Evolutionary conservation across 1,284 basidiomycete genomes (phyloP).

Genomic region (Quambalaria eucalypti): DNA sequence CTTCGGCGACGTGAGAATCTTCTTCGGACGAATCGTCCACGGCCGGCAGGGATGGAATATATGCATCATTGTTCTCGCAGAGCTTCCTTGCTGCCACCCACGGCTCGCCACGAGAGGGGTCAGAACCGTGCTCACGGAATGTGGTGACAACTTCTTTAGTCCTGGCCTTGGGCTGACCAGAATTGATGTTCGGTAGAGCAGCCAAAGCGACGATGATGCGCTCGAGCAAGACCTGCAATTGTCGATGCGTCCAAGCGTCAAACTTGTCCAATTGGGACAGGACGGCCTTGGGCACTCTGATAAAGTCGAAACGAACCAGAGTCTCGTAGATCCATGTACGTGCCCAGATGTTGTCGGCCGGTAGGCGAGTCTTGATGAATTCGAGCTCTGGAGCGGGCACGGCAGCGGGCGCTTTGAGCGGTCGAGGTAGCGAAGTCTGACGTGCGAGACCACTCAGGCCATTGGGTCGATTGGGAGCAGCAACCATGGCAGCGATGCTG

Average conservation of each 20-base stretch:
- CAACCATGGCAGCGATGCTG: too few relatives aligned
- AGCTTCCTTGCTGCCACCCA: slow-evolving; percentile 21
- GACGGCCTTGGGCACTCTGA: slow-evolving; percentile 16
- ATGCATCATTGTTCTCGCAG: slow-evolving; percentile 5
- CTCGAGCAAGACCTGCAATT: slow-evolving; percentile 24
- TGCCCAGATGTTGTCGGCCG: slow-evolving; percentile 24
- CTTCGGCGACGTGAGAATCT: slow-evolving; percentile 3
- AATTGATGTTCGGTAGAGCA: slow-evolving; percentile 21
- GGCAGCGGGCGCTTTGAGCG: slow-evolving; percentile 15
- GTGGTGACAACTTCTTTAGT: slow-evolving; percentile 1
- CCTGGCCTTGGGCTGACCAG: slow-evolving; percentile 4
- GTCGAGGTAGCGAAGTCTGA: slow-evolving; percentile 1
- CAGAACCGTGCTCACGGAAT: slow-evolving; percentile 12
- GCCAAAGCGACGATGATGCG: slow-evolving; percentile 15
- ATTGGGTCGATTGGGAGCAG: too few relatives aligned
- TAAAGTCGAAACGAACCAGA: slow-evolving; percentile 32
- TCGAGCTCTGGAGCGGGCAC: slow-evolving; percentile 16
- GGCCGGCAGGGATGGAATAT: slow-evolving; percentile 7
- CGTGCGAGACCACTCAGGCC: too few relatives aligned
- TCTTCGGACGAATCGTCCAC: slow-evolving; percentile 10
- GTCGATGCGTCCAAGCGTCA: slow-evolving; percentile 25
- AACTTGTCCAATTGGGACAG: slow-evolving; percentile 26
- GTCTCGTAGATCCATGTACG: slow-evolving; percentile 38
- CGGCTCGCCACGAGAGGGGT: slow-evolving; percentile 21
- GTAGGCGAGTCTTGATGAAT: slow-evolving; percentile 20